Evolutionary conservation across 2,329 filamentous ascomycete species (phyloP), one percentile per base, ranked within the genome.

Genomic region (Aspergillus caelatus): DNA sequence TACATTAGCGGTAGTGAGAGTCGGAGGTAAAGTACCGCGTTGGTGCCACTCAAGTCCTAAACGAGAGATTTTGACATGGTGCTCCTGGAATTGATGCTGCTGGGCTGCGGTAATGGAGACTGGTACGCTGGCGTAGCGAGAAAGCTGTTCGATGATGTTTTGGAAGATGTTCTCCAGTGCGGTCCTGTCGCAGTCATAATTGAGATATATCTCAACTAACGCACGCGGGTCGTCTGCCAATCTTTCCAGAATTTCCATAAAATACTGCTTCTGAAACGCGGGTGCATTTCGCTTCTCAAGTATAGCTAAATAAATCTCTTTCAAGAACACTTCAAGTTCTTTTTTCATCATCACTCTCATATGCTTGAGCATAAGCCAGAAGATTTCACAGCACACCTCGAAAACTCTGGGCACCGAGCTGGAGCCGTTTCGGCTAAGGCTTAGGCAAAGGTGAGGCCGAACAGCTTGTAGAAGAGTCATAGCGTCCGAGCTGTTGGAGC

Each of bases 101-200:
- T 97, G 91, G 36, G 88, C 78, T 1, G 90, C 82, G 2, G 89
- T 93, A 45, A 97, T 88, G 11, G 88, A 77, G 5, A 97, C 89
- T 1, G 94, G 89, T 11, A 89, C 85, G 59, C 91, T 95, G 1
- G 93, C 92, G 70, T 97, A 91, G 70, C 90, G 91, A 36, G 94
- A 95, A 21, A 99, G 82, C 77, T 98, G 93, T 76, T 99, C 96
- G 57, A 99, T 94, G 60, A 98, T 89, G 23, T 86, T 84, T 78
- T 99, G 95, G 77, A 96, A 99, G 78, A 98, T 95, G 78, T 99
- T 99, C 79, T 98, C 94, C 64, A 98, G 87, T 11, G 89, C 88
- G 46, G 93, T 93, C 64, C 94, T 87, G 73, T 98, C 96, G 79
- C 95, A 99, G 76, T 99, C 95, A 74, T 99, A 99, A 78, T 99